phyloP scores from a whole-genome alignment of 1,139 yeast genomes.

The Geotrichum australiense region DNA sequence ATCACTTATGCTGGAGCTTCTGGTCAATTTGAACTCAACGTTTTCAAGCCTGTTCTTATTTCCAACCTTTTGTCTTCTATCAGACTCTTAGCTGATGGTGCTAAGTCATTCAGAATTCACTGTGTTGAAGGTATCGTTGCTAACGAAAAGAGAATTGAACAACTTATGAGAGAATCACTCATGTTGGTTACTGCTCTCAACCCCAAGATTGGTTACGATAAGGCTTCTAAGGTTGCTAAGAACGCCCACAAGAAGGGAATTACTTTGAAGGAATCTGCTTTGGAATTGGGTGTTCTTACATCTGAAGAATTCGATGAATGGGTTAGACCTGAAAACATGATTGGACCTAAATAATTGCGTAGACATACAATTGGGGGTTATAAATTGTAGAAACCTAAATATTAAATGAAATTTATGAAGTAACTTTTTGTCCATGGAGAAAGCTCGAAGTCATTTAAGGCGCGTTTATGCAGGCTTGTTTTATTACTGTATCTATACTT shows the following conservation, averaged over 20 bases:
- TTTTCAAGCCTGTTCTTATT: conserved; percentile 94
- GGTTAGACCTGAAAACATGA: conserved; percentile 98
- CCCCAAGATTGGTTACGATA: conserved; percentile 97
- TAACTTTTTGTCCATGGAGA: no score
- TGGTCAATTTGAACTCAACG: conserved; percentile 97
- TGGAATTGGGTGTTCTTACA: conserved; percentile 72
- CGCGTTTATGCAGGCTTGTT: no score
- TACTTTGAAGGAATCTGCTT: conserved; percentile 91
- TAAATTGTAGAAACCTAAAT: no score
- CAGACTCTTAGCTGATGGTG: conserved; percentile 84
- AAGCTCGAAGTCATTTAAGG: no score
- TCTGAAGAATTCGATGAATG: conserved; percentile 87
- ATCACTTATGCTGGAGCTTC: conserved; percentile 97
- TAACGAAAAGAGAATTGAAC: conserved; percentile 77
- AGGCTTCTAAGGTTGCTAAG: conserved; percentile 96
- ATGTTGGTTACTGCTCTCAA: conserved; percentile 98
- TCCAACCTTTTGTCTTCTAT: conserved; percentile 81
- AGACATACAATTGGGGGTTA: no score
- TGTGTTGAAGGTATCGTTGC: conserved; percentile 95
- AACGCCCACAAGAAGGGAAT: conserved; percentile 97
- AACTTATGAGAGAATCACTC: conserved; percentile 84
- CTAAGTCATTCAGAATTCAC: conserved; percentile 80
- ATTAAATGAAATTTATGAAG: no score
- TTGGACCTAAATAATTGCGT: conserved; percentile 73
- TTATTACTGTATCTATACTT: no score